Evolutionary conservation across 179 eudicot genomes (phyloP).

Genomic region (Camellia oleifera): DNA sequence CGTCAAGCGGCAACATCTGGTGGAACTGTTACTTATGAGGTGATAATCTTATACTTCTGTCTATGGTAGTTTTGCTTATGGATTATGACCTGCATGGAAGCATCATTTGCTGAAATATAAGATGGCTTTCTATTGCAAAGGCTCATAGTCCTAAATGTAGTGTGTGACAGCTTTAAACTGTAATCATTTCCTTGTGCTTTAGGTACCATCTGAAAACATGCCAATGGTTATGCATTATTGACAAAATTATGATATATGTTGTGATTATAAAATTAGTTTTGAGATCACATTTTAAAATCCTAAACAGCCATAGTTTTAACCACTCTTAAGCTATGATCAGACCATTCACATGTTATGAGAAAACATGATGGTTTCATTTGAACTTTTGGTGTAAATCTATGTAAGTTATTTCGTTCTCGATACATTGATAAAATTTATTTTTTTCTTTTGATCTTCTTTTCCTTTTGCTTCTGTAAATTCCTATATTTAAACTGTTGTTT

Average conservation of each 20-base stretch:
- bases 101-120: background rate
- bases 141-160: background rate
- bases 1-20: conserved; percentile 51
- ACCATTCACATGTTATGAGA: conserved; percentile 5
- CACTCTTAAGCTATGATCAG: background rate
- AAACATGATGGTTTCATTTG: background rate
- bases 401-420: background rate
- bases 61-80: background rate
- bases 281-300: conserved; percentile 3
- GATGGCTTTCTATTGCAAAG: background rate
- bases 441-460: background rate
- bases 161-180: background rate
- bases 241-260: background rate
- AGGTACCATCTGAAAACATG: background rate
- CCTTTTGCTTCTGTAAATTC: background rate
- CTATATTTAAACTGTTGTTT: background rate
- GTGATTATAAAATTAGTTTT: background rate
- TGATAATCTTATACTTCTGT: background rate
- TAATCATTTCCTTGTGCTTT: conserved; percentile 7
- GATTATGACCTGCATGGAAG: background rate
- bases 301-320: background rate
- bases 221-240: background rate
- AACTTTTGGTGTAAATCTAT: background rate
- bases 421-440: background rate
- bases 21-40: conserved; percentile 64